These are phyloP conservation scores for Trametes punicea DNA, from an alignment of 768 basidiomycete genomes.

Conservation along the genomic window DNA sequence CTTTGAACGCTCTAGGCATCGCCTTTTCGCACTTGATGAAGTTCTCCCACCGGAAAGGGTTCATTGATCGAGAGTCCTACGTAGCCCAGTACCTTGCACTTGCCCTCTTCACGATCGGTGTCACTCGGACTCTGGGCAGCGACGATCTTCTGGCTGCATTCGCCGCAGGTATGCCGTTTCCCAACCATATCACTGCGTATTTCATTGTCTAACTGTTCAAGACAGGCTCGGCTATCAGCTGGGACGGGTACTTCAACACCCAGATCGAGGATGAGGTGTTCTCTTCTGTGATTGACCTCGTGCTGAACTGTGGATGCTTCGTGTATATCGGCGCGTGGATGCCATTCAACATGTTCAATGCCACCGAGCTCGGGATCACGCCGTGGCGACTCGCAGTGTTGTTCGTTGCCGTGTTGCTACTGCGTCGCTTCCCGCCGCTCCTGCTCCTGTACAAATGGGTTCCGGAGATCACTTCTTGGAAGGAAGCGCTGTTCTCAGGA, in stretches of 20 bases:
- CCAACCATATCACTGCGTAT: background rate
- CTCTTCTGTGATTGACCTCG: conserved; percentile 85
- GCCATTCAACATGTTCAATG: conserved; percentile 58
- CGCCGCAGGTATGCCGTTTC: conserved; percentile 55
- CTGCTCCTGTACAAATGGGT: conserved; percentile 77
- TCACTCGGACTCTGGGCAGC: conserved; percentile 74
- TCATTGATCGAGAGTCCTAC: conserved; percentile 80
- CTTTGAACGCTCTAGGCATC: conserved; percentile 46
- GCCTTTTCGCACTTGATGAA: conserved; percentile 73
- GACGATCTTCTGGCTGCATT: conserved; percentile 92
- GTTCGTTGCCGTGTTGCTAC: conserved; percentile 59
- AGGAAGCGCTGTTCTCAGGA: conserved; percentile 86
- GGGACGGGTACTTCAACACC: conserved; percentile 81
- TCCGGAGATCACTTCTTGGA: conserved; percentile 82
- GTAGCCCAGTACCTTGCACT: conserved; percentile 81
- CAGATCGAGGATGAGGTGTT: conserved; percentile 86
- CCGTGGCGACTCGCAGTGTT: conserved; percentile 73
- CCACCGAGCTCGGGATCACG: conserved; percentile 53
- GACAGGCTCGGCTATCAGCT: conserved; percentile 85
- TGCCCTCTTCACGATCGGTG: conserved; percentile 71
- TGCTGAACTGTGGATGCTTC: conserved; percentile 79
- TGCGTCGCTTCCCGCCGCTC: conserved; percentile 81
- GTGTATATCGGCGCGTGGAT: conserved; percentile 88
- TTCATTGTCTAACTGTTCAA: no score
- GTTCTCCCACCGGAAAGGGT: conserved; percentile 55